Base-by-base conservation (phyloP, 305 asterid genomes). In the Fraxinus baroniana region DNA sequence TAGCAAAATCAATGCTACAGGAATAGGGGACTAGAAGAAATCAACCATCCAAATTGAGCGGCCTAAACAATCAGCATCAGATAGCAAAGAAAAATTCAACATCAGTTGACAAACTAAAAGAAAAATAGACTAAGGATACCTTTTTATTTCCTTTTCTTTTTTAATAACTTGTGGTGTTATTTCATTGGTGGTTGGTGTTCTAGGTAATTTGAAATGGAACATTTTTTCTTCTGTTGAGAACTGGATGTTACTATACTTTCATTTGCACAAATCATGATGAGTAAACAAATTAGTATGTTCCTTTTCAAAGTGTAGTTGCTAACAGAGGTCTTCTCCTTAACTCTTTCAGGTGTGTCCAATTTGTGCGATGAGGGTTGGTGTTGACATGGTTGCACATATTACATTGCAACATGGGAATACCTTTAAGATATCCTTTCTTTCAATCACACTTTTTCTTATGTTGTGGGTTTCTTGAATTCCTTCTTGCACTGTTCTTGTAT, bases 321-420 rank as follows among this genome's bases (percentile, higher is more conserved):
- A 20, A 85, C 66, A 32, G 22, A 9, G 22, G 70, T 77, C 81
- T 49, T 83, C 41, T 35, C 82, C 66, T 86, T 68, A 36, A 26
- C 74, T 28, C 37, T 68, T 85, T 83, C 91, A 87, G 99, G 98
- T 93, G 68, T 96, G 99, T 87, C 99, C 98, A 49, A 91, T 94
- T 86, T 96, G 99, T 82, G 83, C 91, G 44, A 84, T 90, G 90
- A 91, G 98, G 93, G 98, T 96, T 90, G 98, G 97, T 78, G 96
- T 91, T n/a, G 98, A 96, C 88, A 96, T 96, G 99, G 98, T 96
- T 35, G 97, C 98, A 32, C 99, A 96, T 84, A 92, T 96, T 78
- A 94, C 97, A 80, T 89, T 93, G 94, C 98, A 94, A 66, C 99
- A 96, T 77, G 97, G 97, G 76, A 94, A 86, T 83, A 89, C 93